Percentiles rank a stretch among this genome's conserved stretches.
These are phyloP conservation scores for Plasmodium relictum DNA, from an alignment of 169 alveolate species.

Conservation along the genomic window DNA sequence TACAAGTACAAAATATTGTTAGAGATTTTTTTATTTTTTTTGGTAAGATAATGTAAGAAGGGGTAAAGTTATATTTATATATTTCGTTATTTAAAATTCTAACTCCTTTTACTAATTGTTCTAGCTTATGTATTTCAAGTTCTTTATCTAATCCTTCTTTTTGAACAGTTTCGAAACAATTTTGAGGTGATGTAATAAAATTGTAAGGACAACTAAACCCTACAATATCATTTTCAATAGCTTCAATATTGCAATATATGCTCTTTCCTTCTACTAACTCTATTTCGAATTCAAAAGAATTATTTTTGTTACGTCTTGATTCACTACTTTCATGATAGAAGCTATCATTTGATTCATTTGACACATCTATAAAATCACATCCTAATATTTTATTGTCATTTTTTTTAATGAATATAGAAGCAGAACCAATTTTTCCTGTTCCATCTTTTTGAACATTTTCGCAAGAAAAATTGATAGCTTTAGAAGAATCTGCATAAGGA, in stretches of 20 bases:
- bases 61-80: slow-evolving; percentile 47
- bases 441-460: slow-evolving; percentile 34
- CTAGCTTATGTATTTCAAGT: slow-evolving; percentile 47
- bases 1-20: slow-evolving; percentile 44
- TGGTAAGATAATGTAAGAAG: slow-evolving; percentile 59
- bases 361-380: slow-evolving; percentile 44
- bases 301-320: neutral
- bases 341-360: neutral
- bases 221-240: slow-evolving; percentile 66
- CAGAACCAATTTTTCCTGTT: slow-evolving; percentile 18
- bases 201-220: slow-evolving; percentile 72
- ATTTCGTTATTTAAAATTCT: slow-evolving; percentile 33
- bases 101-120: slow-evolving; percentile 29
- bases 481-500: slow-evolving; percentile 56
- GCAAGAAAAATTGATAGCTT: slow-evolving; percentile 39
- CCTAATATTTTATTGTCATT: slow-evolving; percentile 66
- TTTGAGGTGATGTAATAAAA: slow-evolving; percentile 46
- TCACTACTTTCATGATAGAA: neutral
- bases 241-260: slow-evolving; percentile 57
- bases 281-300: slow-evolving; percentile 58
- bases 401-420: slow-evolving; percentile 67
- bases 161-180: slow-evolving; percentile 65
- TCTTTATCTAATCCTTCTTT: slow-evolving; percentile 53
- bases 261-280: slow-evolving; percentile 42
- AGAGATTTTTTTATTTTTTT: slow-evolving; percentile 42